Conservation (phyloP, 306 rosid species). For the Lathyrus oleraceus region DNA sequence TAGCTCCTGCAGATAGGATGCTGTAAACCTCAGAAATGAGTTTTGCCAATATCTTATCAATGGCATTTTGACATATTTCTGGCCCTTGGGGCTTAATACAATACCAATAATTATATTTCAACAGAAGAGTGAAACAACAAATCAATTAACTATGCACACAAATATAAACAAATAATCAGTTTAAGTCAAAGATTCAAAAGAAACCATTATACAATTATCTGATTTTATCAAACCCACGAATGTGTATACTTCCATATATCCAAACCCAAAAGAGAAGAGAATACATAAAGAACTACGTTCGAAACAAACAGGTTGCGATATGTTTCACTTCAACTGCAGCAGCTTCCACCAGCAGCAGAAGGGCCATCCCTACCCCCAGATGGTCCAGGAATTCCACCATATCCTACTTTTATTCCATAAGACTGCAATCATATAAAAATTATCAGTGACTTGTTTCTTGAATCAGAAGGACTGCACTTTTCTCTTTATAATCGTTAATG, state of each 20-base stretch:
- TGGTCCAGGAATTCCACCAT: constrained; percentile 97
- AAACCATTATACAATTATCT: constrained; percentile 56
- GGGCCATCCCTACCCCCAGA: constrained; percentile 95
- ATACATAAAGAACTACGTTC: constrained; percentile 20
- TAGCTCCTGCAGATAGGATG: no score
- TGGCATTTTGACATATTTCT: neutral
- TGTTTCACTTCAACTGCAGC: constrained; percentile 73
- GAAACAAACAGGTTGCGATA: constrained; percentile 36
- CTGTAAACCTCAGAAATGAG: neutral
- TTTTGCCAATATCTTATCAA: neutral
- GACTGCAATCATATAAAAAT: constrained; percentile 61
- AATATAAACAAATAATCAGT: constrained; percentile 39
- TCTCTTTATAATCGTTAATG: constrained; percentile 11
- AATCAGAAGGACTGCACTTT: neutral
- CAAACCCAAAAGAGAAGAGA: constrained; percentile 43
- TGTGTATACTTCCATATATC: constrained; percentile 35
- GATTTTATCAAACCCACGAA: constrained; percentile 36
- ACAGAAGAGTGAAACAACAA: constrained; percentile 46
- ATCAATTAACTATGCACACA: constrained; percentile 52
- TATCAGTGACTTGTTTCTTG: constrained; percentile 32
- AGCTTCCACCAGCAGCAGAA: constrained; percentile 74
- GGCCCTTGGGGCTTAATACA: neutral
- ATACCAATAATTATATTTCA: constrained; percentile 27
- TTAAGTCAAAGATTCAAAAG: constrained; percentile 28
- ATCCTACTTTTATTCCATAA: constrained; percentile 96